Conservation (phyloP, 169 alveolate genomes). For the Pseudocohnilembus persalinus region DNA sequence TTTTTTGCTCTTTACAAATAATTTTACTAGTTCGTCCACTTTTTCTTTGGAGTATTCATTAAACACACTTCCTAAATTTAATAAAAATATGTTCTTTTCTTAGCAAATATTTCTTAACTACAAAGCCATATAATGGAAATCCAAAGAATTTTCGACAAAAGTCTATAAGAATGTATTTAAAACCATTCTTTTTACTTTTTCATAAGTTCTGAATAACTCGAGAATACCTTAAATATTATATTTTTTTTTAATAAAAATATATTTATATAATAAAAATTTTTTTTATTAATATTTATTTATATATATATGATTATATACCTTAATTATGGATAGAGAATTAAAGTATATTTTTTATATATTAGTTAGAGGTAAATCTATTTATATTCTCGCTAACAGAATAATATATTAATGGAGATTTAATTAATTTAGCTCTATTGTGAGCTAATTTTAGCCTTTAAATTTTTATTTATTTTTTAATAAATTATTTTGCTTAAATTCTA, state of each 20-base stretch:
- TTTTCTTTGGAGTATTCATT: background rate
- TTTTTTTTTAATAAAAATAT: too few species aligned
- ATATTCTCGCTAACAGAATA: background rate
- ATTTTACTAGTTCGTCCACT: background rate
- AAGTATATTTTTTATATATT: too few species aligned
- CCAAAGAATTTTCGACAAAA: background rate
- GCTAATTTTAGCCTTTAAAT: background rate
- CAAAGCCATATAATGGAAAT: background rate
- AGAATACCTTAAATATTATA: too few species aligned
- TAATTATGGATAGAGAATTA: background rate
- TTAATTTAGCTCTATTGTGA: background rate
- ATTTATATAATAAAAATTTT: too few species aligned
- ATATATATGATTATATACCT: too few species aligned
- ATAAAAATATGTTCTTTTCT: background rate
- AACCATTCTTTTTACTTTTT: background rate
- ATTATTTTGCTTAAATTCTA: background rate
- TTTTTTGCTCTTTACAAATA: background rate
- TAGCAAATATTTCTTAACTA: background rate
- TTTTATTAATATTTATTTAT: too few species aligned
- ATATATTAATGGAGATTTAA: background rate
- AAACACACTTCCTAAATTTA: background rate
- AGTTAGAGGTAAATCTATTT: background rate
- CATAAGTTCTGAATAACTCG: background rate
- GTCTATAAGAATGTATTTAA: background rate
- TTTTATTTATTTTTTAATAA: too few species aligned